These are phyloP conservation scores for Penicillium subrubescens DNA, from an alignment of 495 filamentous ascomycete species.

Conservation along the genomic window DNA sequence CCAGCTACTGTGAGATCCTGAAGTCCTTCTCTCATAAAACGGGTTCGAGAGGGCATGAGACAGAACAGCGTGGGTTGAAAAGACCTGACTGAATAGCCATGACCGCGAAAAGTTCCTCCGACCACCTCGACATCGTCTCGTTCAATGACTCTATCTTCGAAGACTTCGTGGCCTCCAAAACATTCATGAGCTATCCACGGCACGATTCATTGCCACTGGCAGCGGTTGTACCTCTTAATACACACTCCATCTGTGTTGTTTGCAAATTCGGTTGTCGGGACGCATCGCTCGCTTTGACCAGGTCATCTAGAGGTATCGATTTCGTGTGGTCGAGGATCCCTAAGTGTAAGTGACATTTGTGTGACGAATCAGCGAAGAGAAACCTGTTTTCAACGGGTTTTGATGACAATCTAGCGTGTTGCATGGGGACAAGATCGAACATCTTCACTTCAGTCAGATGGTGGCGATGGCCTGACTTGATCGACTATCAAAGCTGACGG, in stretches of 20 bases:
- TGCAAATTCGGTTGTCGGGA: not conserved
- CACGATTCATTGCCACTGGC: not conserved
- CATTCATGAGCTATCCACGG: not conserved
- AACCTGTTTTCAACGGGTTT: not conserved
- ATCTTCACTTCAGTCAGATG: not conserved
- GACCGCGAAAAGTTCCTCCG: not conserved
- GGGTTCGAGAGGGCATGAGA: not conserved
- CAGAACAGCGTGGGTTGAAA: not conserved
- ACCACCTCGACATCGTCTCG: not conserved
- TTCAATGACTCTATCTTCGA: not conserved
- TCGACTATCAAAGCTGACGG: not conserved
- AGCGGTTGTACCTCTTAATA: not conserved
- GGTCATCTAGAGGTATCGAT: not conserved
- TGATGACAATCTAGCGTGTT: not conserved
- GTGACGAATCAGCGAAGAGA: not conserved
- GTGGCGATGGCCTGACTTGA: not conserved
- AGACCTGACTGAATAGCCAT: not conserved
- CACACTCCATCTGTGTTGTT: not conserved
- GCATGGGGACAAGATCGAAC: not conserved
- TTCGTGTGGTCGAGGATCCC: not conserved
- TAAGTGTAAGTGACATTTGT: not conserved
- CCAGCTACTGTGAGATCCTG: not conserved
- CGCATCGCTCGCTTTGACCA: not conserved
- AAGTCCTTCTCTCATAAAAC: not conserved
- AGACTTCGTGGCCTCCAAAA: not conserved